Conservation (phyloP, 2,329 filamentous ascomycete species). For the Fusarium sp. region DNA sequence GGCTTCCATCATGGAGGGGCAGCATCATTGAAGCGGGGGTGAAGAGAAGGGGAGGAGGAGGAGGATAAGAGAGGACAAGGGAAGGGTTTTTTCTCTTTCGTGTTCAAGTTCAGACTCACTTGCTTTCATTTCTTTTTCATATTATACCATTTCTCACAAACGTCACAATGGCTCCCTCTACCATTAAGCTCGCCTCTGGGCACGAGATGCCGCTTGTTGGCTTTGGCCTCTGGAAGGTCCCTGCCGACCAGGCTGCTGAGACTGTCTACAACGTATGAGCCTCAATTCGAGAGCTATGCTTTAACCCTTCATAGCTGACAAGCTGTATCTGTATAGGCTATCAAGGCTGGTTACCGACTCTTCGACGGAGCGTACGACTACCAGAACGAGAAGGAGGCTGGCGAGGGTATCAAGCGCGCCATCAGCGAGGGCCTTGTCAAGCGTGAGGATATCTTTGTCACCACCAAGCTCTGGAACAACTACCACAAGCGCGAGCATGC, state of each 20-base stretch:
- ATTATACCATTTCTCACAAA: neutral
- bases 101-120: slow-evolving; percentile 2
- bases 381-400: slow-evolving; percentile 73
- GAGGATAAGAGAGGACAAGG: slow-evolving; percentile 12
- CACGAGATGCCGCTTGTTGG: slow-evolving; percentile 56
- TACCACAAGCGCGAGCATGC: slow-evolving; percentile 84
- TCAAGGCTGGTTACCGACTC: slow-evolving; percentile 64
- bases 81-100: neutral
- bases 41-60: neutral
- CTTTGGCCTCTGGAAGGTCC: slow-evolving; percentile 78
- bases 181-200: slow-evolving; percentile 39
- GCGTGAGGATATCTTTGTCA: slow-evolving; percentile 85
- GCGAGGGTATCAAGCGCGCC: slow-evolving; percentile 68
- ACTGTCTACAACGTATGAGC: slow-evolving; percentile 67
- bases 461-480: slow-evolving; percentile 90
- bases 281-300: neutral
- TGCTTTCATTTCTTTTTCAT: neutral
- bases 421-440: slow-evolving; percentile 69
- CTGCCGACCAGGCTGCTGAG: slow-evolving; percentile 54
- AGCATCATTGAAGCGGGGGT: slow-evolving; percentile 16
- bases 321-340: slow-evolving; percentile 45
- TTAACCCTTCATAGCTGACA: neutral
- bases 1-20: slow-evolving; percentile 19
- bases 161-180: slow-evolving; percentile 31
- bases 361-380: slow-evolving; percentile 68